A percentile compares a stretch with the other conserved stretches of the same genome.
Evolutionary conservation across 192 early-diverging fungal genomes (phyloP).

Genomic region (Chytriomyces confervae): DNA sequence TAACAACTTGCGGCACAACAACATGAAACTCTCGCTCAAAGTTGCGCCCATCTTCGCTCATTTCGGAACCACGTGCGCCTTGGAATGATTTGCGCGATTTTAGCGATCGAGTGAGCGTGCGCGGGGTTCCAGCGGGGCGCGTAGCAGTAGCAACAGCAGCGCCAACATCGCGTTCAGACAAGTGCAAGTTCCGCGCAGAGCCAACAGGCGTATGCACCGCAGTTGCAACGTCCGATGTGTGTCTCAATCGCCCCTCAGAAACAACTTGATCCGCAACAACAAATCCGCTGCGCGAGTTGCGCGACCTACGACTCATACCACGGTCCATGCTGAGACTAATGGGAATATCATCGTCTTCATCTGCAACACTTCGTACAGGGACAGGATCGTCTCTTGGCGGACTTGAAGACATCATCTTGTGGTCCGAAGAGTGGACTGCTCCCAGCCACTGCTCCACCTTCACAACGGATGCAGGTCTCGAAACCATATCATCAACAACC

Average conservation of each 20-base stretch:
- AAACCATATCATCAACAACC: background rate
- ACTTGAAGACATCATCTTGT: background rate
- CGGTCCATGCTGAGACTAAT: slow-evolving; percentile 25
- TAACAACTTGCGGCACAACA: slow-evolving; percentile 38
- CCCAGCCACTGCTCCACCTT: slow-evolving; percentile 34
- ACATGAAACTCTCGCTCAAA: slow-evolving; percentile 35
- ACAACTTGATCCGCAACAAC: slow-evolving; percentile 6
- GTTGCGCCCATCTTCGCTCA: slow-evolving; percentile 12
- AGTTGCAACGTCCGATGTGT: slow-evolving; percentile 10
- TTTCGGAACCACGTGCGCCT: background rate
- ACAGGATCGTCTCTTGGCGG: slow-evolving; percentile 10
- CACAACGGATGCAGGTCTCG: slow-evolving; percentile 19
- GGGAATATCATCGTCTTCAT: slow-evolving; percentile 17
- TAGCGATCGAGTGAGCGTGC: background rate
- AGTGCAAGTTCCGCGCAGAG: slow-evolving; percentile 25
- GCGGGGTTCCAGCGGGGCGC: background rate
- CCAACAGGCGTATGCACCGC: slow-evolving; percentile 17
- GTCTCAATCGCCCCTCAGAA: background rate
- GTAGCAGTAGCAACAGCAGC: background rate
- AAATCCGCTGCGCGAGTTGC: background rate
- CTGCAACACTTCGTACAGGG: background rate
- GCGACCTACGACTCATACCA: slow-evolving; percentile 22
- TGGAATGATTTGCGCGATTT: background rate
- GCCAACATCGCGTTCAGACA: slow-evolving; percentile 14
- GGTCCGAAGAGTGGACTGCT: background rate